Base-by-base conservation (phyloP, 495 filamentous ascomycete genomes). In the Podospora sp. region DNA sequence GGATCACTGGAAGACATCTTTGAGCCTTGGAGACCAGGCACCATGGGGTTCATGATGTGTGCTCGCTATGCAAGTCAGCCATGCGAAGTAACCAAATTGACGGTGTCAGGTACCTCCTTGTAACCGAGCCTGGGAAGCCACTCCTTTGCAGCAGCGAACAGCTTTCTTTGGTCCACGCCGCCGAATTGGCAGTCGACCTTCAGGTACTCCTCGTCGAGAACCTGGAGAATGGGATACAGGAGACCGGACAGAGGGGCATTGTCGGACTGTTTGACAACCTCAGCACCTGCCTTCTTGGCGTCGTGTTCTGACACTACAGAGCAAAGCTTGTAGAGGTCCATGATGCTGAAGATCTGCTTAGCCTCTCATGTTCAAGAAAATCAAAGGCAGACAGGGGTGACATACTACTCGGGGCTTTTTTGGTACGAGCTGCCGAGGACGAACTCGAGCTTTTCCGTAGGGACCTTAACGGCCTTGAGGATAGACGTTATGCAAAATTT, bases 11-110 rank as follows among this genome's bases (percentile, higher is more conserved):
- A 83, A 66, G 84, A 86, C 89, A 91, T 94, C 80, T 97, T 97
- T 40, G 73, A 77, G 24, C 90, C 95, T 20, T 92, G 92, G 2
- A 98, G 78, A 18, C 95, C 94, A 0, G 92, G 87, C 7, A 98
- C 89, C 90, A 99, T 96, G 1, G 91, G 86, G 71, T 92, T 97
- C 84, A 97, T 91, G 56, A 97, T 72, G 79, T 97, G 94, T 27
- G 92, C 92, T 49, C 93, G 86, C 79, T 83, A 46, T 22, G 8
- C 6, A 60, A 4, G 46, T 68, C 40, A 68, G 66, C 52, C 26
- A 16, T 40, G 2, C n/a, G 16, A 20, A 4, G 4, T 14, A 12
- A 62, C 16, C 21, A 33, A 20, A 20, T 4, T 22, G 52, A 9
- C 61, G 24, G 68, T 78, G 77, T 26, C 60, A 69, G 35, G 46